Conservation (phyloP, 164 flowering plant genomes). For the Liriodendron chinense region DNA sequence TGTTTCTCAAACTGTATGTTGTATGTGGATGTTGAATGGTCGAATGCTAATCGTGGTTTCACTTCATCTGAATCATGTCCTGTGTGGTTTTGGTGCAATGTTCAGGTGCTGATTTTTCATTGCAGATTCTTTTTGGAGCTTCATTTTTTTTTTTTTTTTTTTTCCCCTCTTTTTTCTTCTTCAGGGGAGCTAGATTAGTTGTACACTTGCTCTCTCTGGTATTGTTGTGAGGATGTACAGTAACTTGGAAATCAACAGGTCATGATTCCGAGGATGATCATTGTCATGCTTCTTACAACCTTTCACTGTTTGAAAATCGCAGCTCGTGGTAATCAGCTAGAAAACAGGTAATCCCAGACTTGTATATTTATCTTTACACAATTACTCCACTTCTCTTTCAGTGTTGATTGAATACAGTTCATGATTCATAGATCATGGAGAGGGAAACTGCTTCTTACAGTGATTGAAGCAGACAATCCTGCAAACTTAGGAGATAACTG, state of each 20-base stretch:
- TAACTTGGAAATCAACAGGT: background rate
- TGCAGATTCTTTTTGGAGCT: background rate
- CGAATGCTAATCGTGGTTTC: too few species aligned
- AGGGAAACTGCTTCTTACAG: too few species aligned
- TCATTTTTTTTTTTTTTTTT: too few species aligned
- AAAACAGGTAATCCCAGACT: background rate
- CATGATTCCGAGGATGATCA: background rate
- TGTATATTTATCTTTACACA: background rate
- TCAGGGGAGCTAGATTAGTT: background rate
- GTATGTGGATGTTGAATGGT: too few species aligned
- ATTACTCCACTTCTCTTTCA: background rate
- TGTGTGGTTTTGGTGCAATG: background rate
- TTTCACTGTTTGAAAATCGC: background rate
- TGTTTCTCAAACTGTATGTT: too few species aligned
- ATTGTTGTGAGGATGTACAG: background rate
- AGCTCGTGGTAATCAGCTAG: conserved; percentile 1
- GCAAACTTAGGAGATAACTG: too few species aligned
- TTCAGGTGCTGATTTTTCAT: background rate
- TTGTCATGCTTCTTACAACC: background rate
- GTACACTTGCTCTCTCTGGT: background rate
- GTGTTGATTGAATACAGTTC: background rate
- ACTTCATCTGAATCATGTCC: too few species aligned
- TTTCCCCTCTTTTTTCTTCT: too few species aligned
- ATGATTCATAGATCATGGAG: too few species aligned
- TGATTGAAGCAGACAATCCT: too few species aligned